Conservation (phyloP, 805 yeast genomes). For the Grigorovia humatica region DNA sequence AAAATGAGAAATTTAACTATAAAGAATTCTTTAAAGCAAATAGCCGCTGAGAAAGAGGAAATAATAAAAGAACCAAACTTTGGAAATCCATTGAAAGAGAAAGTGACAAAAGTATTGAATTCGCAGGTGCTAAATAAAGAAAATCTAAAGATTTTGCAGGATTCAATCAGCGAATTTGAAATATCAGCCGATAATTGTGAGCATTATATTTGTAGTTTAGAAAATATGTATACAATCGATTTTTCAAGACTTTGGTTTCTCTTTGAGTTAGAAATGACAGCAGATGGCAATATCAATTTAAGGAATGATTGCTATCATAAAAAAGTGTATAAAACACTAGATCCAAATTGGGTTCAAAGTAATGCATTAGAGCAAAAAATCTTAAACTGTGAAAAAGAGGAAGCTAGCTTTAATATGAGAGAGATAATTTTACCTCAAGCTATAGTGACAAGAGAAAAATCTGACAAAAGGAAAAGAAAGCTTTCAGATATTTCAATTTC, state of each 20-base stretch:
- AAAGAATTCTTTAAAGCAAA: constrained; percentile 1
- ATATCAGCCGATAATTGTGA: constrained; percentile 5
- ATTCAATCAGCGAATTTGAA: constrained; percentile 13
- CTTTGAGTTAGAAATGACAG: constrained; percentile 26
- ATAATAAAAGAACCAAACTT: not conserved
- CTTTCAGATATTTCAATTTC: constrained; percentile 5
- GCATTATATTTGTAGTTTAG: constrained; percentile 14
- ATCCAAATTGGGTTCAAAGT: constrained; percentile 14
- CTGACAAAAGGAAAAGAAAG: not conserved
- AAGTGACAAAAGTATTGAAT: not conserved
- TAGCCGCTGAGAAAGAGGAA: not conserved
- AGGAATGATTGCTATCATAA: constrained; percentile 22
- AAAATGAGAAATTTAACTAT: not conserved
- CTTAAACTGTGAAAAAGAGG: not conserved
- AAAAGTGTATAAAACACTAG: constrained; percentile 17
- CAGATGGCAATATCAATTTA: constrained; percentile 15
- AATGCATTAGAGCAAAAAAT: constrained; percentile 6
- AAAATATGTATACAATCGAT: constrained; percentile 7
- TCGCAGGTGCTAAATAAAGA: constrained; percentile 8
- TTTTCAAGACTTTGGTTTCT: constrained; percentile 21
- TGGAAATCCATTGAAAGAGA: not conserved
- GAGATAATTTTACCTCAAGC: constrained; percentile 9
- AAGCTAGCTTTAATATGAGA: constrained; percentile 3
- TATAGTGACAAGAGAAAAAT: not conserved
- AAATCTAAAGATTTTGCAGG: constrained; percentile 16